Evolutionary conservation across 2,329 filamentous ascomycete genomes (phyloP), one percentile per base, ranked within the genome.

Genomic region (Tolypocladium ovalisporum): DNA sequence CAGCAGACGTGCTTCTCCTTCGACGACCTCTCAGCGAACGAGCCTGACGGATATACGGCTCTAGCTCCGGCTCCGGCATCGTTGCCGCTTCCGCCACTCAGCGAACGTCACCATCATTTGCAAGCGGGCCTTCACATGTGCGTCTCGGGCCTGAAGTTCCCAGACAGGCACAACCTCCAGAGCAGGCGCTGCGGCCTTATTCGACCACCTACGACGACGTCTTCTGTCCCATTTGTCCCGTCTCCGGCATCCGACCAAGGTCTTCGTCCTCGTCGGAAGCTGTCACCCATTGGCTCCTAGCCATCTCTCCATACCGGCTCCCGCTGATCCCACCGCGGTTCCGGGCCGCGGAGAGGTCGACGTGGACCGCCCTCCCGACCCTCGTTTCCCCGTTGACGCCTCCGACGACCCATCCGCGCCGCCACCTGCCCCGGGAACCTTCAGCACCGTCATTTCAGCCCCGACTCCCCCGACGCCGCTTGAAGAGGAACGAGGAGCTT

Each of bases 321-420:
- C 57, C 35, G 51, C 42, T 39, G 37, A 57, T 59, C 58, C 60
- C 49, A 65, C 71, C 71, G 73, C 72, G 71, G 73, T 69, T 59
- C 62, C 60, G 61, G 63, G 63, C 72, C 72, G 73, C 73, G 71
- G 67, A 70, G 64, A 70, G 68, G 68, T 65, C 72, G 73, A 71
- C 65, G 71, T 75, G 73, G 73, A 75, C 66, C 66, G 64, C 66
- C 65, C 68, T 64, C 68, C 66, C 63, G 63, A 65, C 64, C 60
- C 70, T 62, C 67, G 63, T 64, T 69, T 67, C 64, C 65, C 67
- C 67, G 63, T 66, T 58, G 61, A 66, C 65, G 63, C 79, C 77
- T 75, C 86, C 83, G 86, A 85, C 84, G 73, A 80, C 78, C 81
- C 82, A 79, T 73, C 79, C 75, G 78, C 75, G 70, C 78, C 81